phyloP scores from a whole-genome alignment of 179 eudicot genomes.

The Spinacia oleracea region DNA sequence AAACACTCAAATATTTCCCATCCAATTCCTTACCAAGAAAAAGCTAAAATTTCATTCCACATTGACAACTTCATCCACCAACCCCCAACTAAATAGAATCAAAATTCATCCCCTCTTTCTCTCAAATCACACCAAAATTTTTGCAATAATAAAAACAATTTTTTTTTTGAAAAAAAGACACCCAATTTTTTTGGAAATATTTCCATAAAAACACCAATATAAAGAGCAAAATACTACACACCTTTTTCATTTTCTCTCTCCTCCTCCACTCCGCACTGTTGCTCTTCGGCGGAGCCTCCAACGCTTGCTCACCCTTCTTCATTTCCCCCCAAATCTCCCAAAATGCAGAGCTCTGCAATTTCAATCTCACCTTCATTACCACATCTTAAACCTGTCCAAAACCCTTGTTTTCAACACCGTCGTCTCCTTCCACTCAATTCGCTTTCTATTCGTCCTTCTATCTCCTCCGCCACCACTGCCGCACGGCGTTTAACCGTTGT shows the following conservation, averaged over 20 bases:
- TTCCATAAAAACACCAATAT: neutral
- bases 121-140: slow-evolving; percentile 6
- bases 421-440: neutral
- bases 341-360: slow-evolving; percentile 56
- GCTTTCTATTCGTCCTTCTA: neutral
- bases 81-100: neutral
- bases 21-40: slow-evolving; percentile 1
- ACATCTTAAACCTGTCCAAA: slow-evolving; percentile 28
- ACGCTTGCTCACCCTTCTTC: slow-evolving; percentile 10
- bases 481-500: neutral
- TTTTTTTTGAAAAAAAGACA: neutral
- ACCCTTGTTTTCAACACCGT: slow-evolving; percentile 9
- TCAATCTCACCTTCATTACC: slow-evolving; percentile 34
- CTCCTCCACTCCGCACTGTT: neutral
- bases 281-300: slow-evolving; percentile 36
- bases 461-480: neutral
- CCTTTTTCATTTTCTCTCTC: neutral
- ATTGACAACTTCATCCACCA: slow-evolving; percentile 18
- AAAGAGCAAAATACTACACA: neutral
- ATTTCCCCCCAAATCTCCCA: slow-evolving; percentile 20
- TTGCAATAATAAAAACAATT: neutral
- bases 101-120: neutral
- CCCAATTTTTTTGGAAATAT: neutral
- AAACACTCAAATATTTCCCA: neutral
- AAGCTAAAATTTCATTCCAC: neutral